phyloP scores from a whole-genome alignment of 305 asterid species.

The Solanum hybrid region DNA sequence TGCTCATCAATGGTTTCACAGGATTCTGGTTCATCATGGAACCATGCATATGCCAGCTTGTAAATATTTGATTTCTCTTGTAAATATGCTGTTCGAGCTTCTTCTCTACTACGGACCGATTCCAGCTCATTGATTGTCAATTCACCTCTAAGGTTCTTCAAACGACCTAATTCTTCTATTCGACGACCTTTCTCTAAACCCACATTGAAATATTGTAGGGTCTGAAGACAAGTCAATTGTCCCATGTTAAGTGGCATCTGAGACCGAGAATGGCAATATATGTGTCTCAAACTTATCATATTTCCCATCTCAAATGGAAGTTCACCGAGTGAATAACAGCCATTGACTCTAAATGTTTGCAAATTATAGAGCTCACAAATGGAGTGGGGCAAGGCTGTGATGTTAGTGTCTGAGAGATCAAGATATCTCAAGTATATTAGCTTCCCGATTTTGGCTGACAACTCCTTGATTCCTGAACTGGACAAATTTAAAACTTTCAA shows the following conservation, averaged over 20 bases:
- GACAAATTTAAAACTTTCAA: slow-evolving; percentile 4
- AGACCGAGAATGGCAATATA: neutral
- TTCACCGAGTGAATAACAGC: accelerated
- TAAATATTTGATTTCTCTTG: neutral
- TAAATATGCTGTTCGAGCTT: slow-evolving; percentile 8
- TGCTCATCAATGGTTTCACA: neutral
- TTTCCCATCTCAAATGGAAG: slow-evolving; percentile 9
- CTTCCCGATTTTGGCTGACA: slow-evolving; percentile 1
- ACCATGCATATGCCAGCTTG: neutral
- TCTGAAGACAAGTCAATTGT: slow-evolving; percentile 10
- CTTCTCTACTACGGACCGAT: slow-evolving; percentile 4
- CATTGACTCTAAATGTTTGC: slow-evolving; percentile 8
- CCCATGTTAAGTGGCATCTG: slow-evolving; percentile 15
- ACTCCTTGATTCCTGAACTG: neutral
- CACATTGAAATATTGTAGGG: neutral
- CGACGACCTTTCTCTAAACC: neutral
- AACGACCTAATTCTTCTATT: slow-evolving; percentile 5
- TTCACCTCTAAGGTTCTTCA: slow-evolving; percentile 10
- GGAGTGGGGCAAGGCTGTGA: neutral
- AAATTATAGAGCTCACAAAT: slow-evolving; percentile 7
- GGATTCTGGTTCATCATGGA: neutral
- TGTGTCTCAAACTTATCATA: slow-evolving; percentile 19
- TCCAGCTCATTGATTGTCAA: slow-evolving; percentile 3
- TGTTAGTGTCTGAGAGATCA: neutral
- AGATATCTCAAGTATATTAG: slow-evolving; percentile 8